Evolutionary conservation across 2,329 filamentous ascomycete genomes (phyloP), one percentile per base, ranked within the genome.

Genomic region (Ophiostoma tasmaniense): DNA sequence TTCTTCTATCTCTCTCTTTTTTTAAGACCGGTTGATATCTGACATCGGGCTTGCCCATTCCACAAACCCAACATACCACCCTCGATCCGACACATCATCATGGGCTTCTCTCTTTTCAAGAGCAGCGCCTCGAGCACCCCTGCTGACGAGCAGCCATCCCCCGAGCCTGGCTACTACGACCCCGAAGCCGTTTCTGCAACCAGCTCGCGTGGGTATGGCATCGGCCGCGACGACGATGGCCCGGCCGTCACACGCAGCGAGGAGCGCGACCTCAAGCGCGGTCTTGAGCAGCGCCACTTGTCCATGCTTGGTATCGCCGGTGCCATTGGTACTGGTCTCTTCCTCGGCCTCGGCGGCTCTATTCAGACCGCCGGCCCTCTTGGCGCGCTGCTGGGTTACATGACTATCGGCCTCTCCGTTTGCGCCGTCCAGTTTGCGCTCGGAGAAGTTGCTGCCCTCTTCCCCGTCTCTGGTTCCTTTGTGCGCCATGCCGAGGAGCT

Each of bases 391-490:
- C 84, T 92, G 72, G 88, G 87, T 65, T 92, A 90, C 75, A 75
- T 85, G 70, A 89, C 90, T 71, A 84, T 93, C 75, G 91, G 90
- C 67, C 82, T 85, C 20, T 85, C 93, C 70, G 85, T 94, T 65
- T 94, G 86, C 80, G 88, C 87, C 4, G 87, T 93, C 78, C 93
- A 94, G 89, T 82, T 83, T 65, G 83, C 83, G 64, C 80, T 90
- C 39, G 86, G 86, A 66, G 87, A 96, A 79, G 90, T 95, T 83
- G 89, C 90, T 11, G 89, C 90, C 13, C 92, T 88, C 74, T 87
- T 93, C 35, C 92, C 92, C 6, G 87, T 93, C 45, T 82, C 89
- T 25, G 91, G 90, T 70, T 89, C 89, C 55, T 92, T 94, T 74
- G 84, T 92, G 72, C 76, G 82, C 14, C 84, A 83, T 61, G 81